These are phyloP conservation scores for Exophiala sp. DNA, from an alignment of 2,329 filamentous ascomycete genomes.

Conservation along the genomic window DNA sequence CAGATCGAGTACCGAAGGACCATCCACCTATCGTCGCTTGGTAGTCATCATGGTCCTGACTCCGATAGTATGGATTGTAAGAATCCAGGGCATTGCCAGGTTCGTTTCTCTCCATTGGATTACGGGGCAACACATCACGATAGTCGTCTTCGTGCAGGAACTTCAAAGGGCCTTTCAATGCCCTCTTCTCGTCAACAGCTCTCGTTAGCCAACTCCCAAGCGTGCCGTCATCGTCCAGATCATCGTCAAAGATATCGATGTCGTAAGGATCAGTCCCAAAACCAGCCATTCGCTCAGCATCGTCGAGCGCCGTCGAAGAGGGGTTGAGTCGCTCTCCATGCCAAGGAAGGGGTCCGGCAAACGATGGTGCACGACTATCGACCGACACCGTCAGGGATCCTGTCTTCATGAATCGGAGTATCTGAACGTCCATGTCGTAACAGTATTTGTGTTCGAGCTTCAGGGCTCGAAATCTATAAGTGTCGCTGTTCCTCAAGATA, in stretches of 20 bases:
- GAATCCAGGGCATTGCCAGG: neutral
- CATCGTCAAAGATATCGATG: conserved; percentile 1
- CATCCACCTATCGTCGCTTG: neutral
- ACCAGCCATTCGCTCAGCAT: neutral
- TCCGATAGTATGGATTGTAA: neutral
- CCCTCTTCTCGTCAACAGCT: neutral
- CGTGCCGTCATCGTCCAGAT: neutral
- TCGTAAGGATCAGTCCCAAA: neutral
- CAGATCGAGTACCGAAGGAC: too few species aligned
- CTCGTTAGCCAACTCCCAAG: too few species aligned
- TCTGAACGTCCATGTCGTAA: conserved; percentile 7
- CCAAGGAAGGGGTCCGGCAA: conserved; percentile 3
- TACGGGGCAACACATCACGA: too few species aligned
- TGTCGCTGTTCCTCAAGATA: neutral
- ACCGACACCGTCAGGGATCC: neutral
- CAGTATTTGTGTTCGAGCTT: neutral
- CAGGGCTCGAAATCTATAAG: neutral
- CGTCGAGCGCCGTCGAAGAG: neutral
- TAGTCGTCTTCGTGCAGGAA: neutral
- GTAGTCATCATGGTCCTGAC: neutral
- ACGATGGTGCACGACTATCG: neutral
- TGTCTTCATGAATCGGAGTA: neutral
- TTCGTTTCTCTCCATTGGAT: neutral
- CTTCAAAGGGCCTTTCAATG: neutral
- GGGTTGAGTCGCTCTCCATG: conserved; percentile 2